Percentiles rank a stretch among this genome's conserved stretches.
Conservation (phyloP, 129 eudicot species). For the Mikania micrantha region DNA sequence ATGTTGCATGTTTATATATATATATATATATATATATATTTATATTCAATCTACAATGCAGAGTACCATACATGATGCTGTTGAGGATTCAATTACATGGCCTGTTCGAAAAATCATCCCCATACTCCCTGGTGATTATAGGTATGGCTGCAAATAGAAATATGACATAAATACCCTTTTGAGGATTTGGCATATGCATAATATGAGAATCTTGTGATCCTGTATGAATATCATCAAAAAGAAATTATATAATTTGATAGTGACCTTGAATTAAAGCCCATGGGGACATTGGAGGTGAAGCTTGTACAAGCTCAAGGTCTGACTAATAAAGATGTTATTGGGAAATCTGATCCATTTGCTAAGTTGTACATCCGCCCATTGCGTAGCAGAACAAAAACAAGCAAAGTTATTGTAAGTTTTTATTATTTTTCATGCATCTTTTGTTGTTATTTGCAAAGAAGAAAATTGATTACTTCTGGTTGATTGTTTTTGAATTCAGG, state of each 20-base stretch:
- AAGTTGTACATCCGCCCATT: slow-evolving; percentile 64
- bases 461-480: neutral
- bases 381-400: slow-evolving; percentile 61
- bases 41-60: slow-evolving; percentile 18
- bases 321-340: slow-evolving; percentile 82
- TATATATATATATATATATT: neutral
- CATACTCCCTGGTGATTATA: slow-evolving; percentile 90
- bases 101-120: slow-evolving; percentile 93
- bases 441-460: neutral
- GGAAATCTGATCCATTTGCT: slow-evolving; percentile 96
- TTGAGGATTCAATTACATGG: slow-evolving; percentile 97
- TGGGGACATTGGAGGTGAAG: slow-evolving; percentile 88
- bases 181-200: neutral
- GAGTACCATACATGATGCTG: slow-evolving; percentile 84
- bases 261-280: slow-evolving; percentile 85
- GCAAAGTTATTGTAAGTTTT: slow-evolving; percentile 78
- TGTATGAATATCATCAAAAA: slow-evolving; percentile 3
- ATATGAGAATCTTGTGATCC: neutral
- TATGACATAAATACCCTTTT: neutral
- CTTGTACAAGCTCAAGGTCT: slow-evolving; percentile 92
- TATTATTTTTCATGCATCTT: neutral
- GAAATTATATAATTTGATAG: slow-evolving; percentile 31
- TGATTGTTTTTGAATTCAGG: slow-evolving; percentile 37
- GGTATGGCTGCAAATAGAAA: slow-evolving; percentile 33
- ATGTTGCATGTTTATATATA: neutral